A percentile compares a stretch with the other conserved stretches of the same genome.
Conservation (phyloP, 2,329 filamentous ascomycete genomes). For the Trichoderma sp. region DNA sequence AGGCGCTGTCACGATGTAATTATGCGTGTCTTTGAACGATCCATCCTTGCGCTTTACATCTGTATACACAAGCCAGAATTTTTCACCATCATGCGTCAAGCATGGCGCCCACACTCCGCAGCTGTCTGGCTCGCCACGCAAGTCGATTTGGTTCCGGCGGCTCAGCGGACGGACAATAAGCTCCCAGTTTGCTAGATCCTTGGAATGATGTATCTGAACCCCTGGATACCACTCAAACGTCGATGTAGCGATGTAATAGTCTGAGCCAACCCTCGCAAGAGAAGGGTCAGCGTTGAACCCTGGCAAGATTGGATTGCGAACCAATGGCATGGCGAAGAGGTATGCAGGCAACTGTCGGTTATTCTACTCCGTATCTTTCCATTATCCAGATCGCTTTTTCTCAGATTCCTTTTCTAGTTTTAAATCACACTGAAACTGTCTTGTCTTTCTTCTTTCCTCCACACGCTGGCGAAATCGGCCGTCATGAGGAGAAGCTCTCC, state of each 20-base stretch:
- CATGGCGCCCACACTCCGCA: conserved; percentile 65
- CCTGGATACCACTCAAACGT: conserved; percentile 56
- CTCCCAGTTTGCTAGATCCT: conserved; percentile 52
- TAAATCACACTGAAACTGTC: neutral
- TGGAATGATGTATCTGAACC: conserved; percentile 54
- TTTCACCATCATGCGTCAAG: conserved; percentile 56
- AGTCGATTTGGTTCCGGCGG: conserved; percentile 51
- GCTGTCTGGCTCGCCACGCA: conserved; percentile 58
- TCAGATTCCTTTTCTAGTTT: neutral
- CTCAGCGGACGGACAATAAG: conserved; percentile 45
- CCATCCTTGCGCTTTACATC: conserved; percentile 66
- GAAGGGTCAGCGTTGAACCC: conserved; percentile 57
- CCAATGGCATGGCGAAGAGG: conserved; percentile 40
- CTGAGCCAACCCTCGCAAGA: conserved; percentile 47
- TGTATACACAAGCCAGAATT: conserved; percentile 63
- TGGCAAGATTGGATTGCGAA: conserved; percentile 54
- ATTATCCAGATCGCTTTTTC: neutral
- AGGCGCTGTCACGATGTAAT: conserved; percentile 57
- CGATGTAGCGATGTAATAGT: conserved; percentile 56
- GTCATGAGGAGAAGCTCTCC: conserved; percentile 7
- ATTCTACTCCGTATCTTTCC: neutral
- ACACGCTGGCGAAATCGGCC: neutral
- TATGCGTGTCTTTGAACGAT: conserved; percentile 61
- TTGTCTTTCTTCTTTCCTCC: neutral
- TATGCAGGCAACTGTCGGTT: neutral